Percentiles rank a stretch among this genome's conserved stretches.
Conservation (phyloP, 1,139 yeast genomes). For the Protomyces macrosporus region DNA sequence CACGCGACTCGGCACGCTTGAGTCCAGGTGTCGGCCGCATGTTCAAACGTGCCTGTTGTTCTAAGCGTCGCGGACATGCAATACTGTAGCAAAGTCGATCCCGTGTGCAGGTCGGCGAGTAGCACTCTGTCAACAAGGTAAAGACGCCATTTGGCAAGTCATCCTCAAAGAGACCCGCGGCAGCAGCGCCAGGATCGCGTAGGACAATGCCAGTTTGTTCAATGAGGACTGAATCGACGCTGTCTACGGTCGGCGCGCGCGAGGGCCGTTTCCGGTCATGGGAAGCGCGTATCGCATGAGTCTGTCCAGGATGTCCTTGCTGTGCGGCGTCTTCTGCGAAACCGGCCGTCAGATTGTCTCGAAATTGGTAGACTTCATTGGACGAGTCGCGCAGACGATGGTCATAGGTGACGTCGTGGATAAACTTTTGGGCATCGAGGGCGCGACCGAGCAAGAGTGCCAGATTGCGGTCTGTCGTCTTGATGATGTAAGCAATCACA, state of each 20-base stretch:
- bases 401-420: slow-evolving; percentile 93
- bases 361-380: slow-evolving; percentile 80
- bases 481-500: slow-evolving; percentile 70
- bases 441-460: slow-evolving; percentile 87
- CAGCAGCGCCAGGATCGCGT: slow-evolving; percentile 12
- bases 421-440: slow-evolving; percentile 86
- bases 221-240: slow-evolving; percentile 6
- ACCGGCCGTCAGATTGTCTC: slow-evolving; percentile 42
- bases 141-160: slow-evolving; percentile 67
- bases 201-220: slow-evolving; percentile 5
- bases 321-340: slow-evolving; percentile 26
- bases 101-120: slow-evolving; percentile 91
- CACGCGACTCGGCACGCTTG: slow-evolving; percentile 71
- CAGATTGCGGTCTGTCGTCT: slow-evolving; percentile 85
- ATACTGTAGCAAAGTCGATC: slow-evolving; percentile 86
- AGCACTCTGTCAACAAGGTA: slow-evolving; percentile 86
- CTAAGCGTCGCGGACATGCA: slow-evolving; percentile 94
- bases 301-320: slow-evolving; percentile 15
- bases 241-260: slow-evolving; percentile 23
- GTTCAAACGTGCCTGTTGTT: slow-evolving; percentile 88
- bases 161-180: slow-evolving; percentile 10
- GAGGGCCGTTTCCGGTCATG: slow-evolving; percentile 13
- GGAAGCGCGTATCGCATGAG: slow-evolving; percentile 1
- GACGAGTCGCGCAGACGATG: slow-evolving; percentile 84
- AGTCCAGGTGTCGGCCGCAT: slow-evolving; percentile 86